Percentiles rank a stretch among this genome's conserved stretches.
phyloP scores from a whole-genome alignment of 1,139 yeast genomes.

The Magnusiomyces tetraspermus region DNA sequence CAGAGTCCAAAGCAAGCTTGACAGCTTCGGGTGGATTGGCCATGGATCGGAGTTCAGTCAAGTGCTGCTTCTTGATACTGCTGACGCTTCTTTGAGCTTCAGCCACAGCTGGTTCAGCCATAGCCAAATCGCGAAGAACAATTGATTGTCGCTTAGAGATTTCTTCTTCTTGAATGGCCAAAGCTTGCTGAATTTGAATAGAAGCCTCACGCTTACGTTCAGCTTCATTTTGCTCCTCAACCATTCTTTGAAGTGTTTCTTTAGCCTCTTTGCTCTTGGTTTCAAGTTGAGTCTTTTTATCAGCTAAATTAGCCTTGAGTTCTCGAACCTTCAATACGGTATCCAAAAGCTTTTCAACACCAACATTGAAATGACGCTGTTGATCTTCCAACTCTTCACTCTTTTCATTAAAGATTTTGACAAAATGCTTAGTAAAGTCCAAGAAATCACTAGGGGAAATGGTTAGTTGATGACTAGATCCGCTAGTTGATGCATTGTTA shows the following conservation, averaged over 20 bases:
- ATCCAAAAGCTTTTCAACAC: slow-evolving; percentile 67
- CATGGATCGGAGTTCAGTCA: slow-evolving; percentile 85
- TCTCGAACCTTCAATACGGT: slow-evolving; percentile 66
- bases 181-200: slow-evolving; percentile 59
- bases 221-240: slow-evolving; percentile 85
- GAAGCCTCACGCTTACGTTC: slow-evolving; percentile 87
- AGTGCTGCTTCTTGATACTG: slow-evolving; percentile 83
- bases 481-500: neutral
- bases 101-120: slow-evolving; percentile 74
- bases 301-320: slow-evolving; percentile 45
- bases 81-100: slow-evolving; percentile 85
- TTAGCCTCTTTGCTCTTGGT: slow-evolving; percentile 62
- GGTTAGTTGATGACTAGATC: slow-evolving; percentile 2
- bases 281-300: slow-evolving; percentile 43
- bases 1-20: slow-evolving; percentile 78
- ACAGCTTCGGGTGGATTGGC: slow-evolving; percentile 85
- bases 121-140: slow-evolving; percentile 56
- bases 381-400: slow-evolving; percentile 48
- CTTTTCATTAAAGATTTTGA: slow-evolving; percentile 36
- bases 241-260: slow-evolving; percentile 62
- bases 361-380: slow-evolving; percentile 64
- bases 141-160: slow-evolving; percentile 45
- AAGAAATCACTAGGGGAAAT: slow-evolving; percentile 52
- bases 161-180: slow-evolving; percentile 57
- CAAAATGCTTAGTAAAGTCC: slow-evolving; percentile 44